Evolutionary conservation across 2,329 filamentous ascomycete genomes (phyloP).

Genomic region (Xylariaceae sp.): DNA sequence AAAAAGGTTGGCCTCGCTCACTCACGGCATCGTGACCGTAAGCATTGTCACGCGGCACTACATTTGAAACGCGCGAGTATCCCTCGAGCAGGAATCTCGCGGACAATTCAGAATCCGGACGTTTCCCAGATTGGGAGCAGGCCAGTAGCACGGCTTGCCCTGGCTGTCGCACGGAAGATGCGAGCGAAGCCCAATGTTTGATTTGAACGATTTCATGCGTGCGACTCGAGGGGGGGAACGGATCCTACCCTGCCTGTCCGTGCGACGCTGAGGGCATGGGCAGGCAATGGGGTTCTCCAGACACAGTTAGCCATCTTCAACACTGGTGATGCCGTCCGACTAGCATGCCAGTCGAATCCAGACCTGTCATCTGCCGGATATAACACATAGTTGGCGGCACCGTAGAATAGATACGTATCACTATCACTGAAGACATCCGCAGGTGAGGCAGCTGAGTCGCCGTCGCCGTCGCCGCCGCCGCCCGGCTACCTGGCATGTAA

Average conservation of each 20-base stretch:
- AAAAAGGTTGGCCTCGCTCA: not conserved
- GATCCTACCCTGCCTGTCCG: not conserved
- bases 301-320: no score
- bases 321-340: no score
- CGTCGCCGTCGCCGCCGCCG: no score
- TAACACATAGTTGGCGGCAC: no score
- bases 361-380: conserved; percentile 2
- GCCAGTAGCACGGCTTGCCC: not conserved
- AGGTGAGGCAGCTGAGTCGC: no score
- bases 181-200: conserved; percentile 1
- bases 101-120: not conserved
- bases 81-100: not conserved
- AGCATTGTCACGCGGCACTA: not conserved
- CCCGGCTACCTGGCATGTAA: not conserved
- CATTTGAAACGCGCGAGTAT: conserved; percentile 9
- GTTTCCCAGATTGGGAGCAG: no score
- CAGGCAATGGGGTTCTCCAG: not conserved
- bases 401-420: not conserved
- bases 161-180: conserved; percentile 1
- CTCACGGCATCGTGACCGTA: not conserved
- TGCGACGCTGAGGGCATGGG: not conserved
- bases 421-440: no score
- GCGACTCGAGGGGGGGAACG: not conserved
- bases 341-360: no score
- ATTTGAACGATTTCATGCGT: conserved; percentile 2